phyloP scores from a whole-genome alignment of 768 basidiomycete species.

The Kwoniella europaea region DNA sequence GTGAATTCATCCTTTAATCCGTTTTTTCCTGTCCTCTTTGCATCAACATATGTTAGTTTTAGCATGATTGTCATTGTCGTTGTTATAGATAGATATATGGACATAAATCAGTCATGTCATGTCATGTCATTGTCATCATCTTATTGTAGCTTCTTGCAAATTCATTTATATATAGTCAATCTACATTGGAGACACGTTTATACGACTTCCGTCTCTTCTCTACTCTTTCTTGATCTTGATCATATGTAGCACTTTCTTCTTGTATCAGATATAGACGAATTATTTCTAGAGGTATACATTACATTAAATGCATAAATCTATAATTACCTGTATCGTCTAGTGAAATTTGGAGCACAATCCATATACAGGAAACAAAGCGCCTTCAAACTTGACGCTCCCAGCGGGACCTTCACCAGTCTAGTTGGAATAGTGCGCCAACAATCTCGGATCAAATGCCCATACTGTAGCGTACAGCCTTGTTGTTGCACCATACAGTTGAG shows the following conservation, averaged over 20 bases:
- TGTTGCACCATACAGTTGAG: too few relatives aligned
- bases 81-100: neutral
- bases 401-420: too few relatives aligned
- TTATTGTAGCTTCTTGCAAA: neutral
- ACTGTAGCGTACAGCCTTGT: too few relatives aligned
- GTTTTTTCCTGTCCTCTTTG: neutral
- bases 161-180: too few relatives aligned
- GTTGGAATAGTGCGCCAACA: too few relatives aligned
- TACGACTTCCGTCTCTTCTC: neutral
- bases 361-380: too few relatives aligned
- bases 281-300: neutral
- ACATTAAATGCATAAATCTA: neutral
- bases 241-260: neutral
- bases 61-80: neutral
- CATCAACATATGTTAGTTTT: neutral
- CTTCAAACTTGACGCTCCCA: too few relatives aligned
- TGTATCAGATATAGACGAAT: neutral
- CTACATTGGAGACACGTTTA: neutral
- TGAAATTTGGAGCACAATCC: too few relatives aligned
- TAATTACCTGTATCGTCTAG: neutral
- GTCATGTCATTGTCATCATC: neutral
- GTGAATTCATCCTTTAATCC: constrained; percentile 23
- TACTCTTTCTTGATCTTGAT: neutral
- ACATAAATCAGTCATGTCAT: neutral
- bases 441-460: too few relatives aligned